Base-by-base conservation (phyloP, 306 rosid genomes). In the Citrullus amarus region DNA sequence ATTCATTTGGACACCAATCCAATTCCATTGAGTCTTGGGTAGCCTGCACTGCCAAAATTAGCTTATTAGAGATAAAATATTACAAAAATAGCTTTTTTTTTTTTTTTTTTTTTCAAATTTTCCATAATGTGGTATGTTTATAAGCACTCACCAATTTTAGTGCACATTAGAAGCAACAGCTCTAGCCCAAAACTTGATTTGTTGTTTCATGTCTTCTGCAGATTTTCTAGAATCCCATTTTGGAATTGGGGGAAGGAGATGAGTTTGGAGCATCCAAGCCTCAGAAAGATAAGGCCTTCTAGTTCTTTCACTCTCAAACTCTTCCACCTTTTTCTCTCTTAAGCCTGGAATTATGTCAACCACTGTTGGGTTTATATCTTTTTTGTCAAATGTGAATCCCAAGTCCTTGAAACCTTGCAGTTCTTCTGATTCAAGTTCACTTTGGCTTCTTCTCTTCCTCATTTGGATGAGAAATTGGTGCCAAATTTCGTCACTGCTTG, bases 171-270 rank as follows among this genome's bases (percentile, higher is more conserved):
- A 87, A 22, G 97, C 98, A 75, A 95, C 97, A 82, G 92, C 66
- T 87, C 90, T 88, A 61, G 97, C 98, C 98, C 98, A 95, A 80
- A 88, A 91, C 87, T 86, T 95, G 87, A 95, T 91, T 32, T 89
- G 90, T 76, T 88, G 85, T 84, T 95, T 92, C 88, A 89, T 83
- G 79, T 92, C 89, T 77, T 84, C 80, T 16, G 89, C 32, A 76
- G 96, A 91, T n/a, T 76, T 80, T 14, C 77, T 74, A 54, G 82
- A 20, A 54, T 76, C 86, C 88, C 90, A 89, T 55, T 80, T 89
- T 75, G 97, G 96, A 81, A 86, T 66, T 72, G 89, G 88, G 71
- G 90, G 95, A 76, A 81, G 81, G 72, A 68, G 75, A 41, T 82
- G 81, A 81, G 80, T 84, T 66, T 94, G 96, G 61, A 80, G 83